Evolutionary conservation across 139 green algal species (phyloP).

Genomic region (Gonium pectorale): DNA sequence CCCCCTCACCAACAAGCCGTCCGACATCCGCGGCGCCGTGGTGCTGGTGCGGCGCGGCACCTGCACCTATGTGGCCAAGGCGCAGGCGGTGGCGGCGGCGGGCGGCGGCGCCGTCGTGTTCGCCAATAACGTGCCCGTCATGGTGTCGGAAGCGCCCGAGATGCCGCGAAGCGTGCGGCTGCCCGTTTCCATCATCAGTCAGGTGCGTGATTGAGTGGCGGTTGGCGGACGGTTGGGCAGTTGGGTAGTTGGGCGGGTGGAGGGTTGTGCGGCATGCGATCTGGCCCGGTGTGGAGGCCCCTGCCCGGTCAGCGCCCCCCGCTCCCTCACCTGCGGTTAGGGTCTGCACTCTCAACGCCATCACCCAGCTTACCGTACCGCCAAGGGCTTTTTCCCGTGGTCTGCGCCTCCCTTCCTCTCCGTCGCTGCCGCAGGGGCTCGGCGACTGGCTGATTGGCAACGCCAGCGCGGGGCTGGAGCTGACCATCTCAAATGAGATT

Average conservation of each 20-base stretch:
- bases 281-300: not conserved
- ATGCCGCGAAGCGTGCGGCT: not conserved
- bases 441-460: not conserved
- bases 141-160: not conserved
- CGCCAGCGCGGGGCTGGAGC: not conserved
- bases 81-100: slow-evolving; percentile 25
- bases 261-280: too few relatives aligned
- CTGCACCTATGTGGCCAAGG: slow-evolving; percentile 77
- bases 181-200: not conserved
- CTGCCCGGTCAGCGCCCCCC: not conserved
- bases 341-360: too few relatives aligned
- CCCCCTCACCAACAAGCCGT: not conserved
- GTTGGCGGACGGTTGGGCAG: too few relatives aligned
- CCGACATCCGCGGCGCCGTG: not conserved
- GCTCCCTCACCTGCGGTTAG: too few relatives aligned
- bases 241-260: too few relatives aligned
- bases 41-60: slow-evolving; percentile 73
- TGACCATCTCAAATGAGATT: not conserved
- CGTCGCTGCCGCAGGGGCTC: not conserved
- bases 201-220: too few relatives aligned
- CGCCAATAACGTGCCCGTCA: slow-evolving; percentile 64
- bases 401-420: too few relatives aligned
- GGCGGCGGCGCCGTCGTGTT: slow-evolving; percentile 75
- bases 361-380: too few relatives aligned
- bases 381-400: too few relatives aligned